Evolutionary conservation across 2,329 filamentous ascomycete genomes (phyloP), one percentile per base, ranked within the genome.

Genomic region (Myriosclerotinia curreyana): DNA sequence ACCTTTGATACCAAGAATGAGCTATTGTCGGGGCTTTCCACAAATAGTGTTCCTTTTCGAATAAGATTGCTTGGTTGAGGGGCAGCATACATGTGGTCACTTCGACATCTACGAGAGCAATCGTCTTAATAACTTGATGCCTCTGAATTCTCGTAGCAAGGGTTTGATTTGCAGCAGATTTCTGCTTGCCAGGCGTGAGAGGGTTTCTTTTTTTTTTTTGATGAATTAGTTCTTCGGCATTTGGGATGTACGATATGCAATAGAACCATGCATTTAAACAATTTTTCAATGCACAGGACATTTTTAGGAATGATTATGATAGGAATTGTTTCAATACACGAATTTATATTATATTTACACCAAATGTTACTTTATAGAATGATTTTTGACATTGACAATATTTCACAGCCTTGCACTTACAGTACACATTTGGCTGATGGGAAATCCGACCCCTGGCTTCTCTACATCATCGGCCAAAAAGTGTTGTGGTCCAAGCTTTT

Each of bases 171-270:
- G 68, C 60, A 48, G 69, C 67, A 68, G 68, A 68, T 49, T 64
- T 71, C 70, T 65, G 69, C 66, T 68, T 71, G 69, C 70, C 68
- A 64, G 72, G 74, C 73, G 72, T 68, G 71, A 71, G 66, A 68
- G 71, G 68, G 66, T 67, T 71, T 69, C 55, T 56, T 60, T 40
- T 28, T 31, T 34, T 25, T 53, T 52, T 44, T 20, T 59, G 42
- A 63, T 58, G 70, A 67, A 68, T 66, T 70, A 67, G 68, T 71
- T 74, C 69, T 73, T 69, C 68, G 61, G 72, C 71, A 74, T 74
- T 71, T 70, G 71, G 71, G 72, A 68, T 74, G 74, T 75, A 74
- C 62, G 71, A 74, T 75, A 74, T 70, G 73, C 71, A 71, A 74
- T 74, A 75, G 73, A 75, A 71, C 69, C 73, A 60, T 50, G 58